Evolutionary conservation across 805 yeast genomes (phyloP).

Genomic region (Saturnispora zaruensis): DNA sequence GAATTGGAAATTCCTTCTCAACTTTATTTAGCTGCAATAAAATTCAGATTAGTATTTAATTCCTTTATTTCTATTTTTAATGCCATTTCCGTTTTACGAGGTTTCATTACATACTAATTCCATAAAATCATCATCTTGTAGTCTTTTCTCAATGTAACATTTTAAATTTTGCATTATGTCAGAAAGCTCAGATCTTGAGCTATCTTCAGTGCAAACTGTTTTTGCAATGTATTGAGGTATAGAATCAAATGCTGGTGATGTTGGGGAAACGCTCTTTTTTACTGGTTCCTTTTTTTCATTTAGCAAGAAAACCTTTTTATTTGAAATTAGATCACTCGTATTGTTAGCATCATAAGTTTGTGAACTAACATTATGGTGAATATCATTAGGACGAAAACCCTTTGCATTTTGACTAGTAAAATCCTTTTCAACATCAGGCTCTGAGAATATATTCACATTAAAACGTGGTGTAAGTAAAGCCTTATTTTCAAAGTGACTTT

Average conservation of each 20-base stretch:
- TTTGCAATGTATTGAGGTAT: neutral
- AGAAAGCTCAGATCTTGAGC: neutral
- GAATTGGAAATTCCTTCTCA: neutral
- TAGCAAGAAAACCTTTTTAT: neutral
- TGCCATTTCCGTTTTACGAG: too few species aligned
- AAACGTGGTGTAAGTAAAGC: neutral
- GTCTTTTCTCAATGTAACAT: neutral
- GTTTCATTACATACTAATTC: conserved; percentile 7
- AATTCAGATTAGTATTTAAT: neutral
- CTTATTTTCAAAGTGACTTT: neutral
- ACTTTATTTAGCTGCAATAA: conserved; percentile 1
- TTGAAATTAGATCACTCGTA: neutral
- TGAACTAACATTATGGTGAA: neutral
- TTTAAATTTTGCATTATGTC: neutral
- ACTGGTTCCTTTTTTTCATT: neutral
- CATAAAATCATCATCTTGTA: conserved; percentile 2
- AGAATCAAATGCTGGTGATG: neutral
- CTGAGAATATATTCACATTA: neutral
- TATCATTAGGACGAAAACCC: neutral
- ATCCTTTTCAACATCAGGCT: neutral
- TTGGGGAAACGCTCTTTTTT: neutral
- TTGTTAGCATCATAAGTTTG: neutral
- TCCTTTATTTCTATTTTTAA: too few species aligned
- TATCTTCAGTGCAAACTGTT: neutral
- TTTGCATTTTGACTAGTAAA: neutral